Conservation (phyloP, 306 rosid genomes). For the Trifolium dubium region DNA sequence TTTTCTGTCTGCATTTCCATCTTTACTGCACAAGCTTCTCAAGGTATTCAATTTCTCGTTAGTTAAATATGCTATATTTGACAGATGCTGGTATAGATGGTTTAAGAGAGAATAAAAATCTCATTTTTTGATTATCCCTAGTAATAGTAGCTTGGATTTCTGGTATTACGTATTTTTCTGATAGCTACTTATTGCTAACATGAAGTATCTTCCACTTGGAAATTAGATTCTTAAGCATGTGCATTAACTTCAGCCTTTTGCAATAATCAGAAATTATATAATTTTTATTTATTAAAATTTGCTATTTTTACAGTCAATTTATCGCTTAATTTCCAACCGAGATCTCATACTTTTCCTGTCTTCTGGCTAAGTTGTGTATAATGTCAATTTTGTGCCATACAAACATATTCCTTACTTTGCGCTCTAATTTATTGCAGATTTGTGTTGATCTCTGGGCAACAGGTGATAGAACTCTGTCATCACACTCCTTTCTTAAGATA, state of each 20-base stretch:
- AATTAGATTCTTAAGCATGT: conserved; percentile 19
- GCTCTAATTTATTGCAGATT: conserved; percentile 63
- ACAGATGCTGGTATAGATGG: conserved; percentile 11
- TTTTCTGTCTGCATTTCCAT: conserved; percentile 72
- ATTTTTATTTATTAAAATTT: background rate
- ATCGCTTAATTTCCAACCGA: conserved; percentile 7
- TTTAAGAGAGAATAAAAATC: conserved; percentile 20
- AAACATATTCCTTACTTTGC: conserved; percentile 34
- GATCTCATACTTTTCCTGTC: conserved; percentile 8
- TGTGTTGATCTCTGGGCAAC: conserved; percentile 90
- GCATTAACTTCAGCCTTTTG: conserved; percentile 10
- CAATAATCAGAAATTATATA: background rate
- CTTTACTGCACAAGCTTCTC: conserved; percentile 62
- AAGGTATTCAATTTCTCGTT: conserved; percentile 57
- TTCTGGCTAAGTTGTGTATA: conserved; percentile 10
- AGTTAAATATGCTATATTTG: conserved; percentile 26
- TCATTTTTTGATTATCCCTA: conserved; percentile 12
- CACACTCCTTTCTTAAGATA: conserved; percentile 72
- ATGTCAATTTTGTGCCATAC: conserved; percentile 22
- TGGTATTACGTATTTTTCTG: conserved; percentile 5
- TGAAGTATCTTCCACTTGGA: conserved; percentile 24
- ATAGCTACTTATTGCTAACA: conserved; percentile 1
- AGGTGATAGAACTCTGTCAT: conserved; percentile 66
- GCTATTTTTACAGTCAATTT: conserved; percentile 9
- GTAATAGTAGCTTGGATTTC: conserved; percentile 6